Base-by-base conservation (phyloP, 1,284 basidiomycete genomes). In the Trametes pubescens region DNA sequence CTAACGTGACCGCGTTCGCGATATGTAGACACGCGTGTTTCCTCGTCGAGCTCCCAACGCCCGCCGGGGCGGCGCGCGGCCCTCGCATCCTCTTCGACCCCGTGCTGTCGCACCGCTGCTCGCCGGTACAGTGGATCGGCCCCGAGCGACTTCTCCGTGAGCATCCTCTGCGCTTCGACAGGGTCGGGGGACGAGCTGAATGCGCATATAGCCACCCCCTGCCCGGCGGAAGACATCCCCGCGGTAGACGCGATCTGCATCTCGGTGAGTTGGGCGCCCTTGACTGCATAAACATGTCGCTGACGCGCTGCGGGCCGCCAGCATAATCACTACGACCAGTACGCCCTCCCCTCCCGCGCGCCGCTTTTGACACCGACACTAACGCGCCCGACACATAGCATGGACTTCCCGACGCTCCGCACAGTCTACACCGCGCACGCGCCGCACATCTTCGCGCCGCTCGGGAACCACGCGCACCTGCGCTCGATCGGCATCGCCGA, bases 271-370 rank as follows among this genome's bases (percentile, higher is more conserved):
- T 34, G 40, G n/a, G 14, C 44, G 26, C 3, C 14, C 56, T 43
- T 22, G 43, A 44, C 56, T 3, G 48, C 26, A 38, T 7, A 18
- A 2, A 18, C 32, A 2, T 29, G 13, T 1, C 8, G 22, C 32
- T 18, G 18, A 24, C 52, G 22, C 14, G 40, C 11, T n/a, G n/a
- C n/a, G n/a, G 10, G 8, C 14, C 4, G 18, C 14, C 65, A 84
- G 84, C 89, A 91, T 71, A 87, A 91, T 69, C 89, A 91, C 74
- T 91, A 90, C 67, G 89, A 91, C 75, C 90, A 87, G 85, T 87
- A 66, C 65, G 82, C 71, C 44, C 9, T 48, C 22, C 5, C 22
- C 13, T 22, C 24, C 18, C 29, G 3, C 16, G 6, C 40, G 13
- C 22, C 14, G n/a, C 32, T n/a, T n/a, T n/a, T n/a, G n/a, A n/a